phyloP scores from a whole-genome alignment of 108 stramenopile genomes.

The Cyclotella atomus region DNA sequence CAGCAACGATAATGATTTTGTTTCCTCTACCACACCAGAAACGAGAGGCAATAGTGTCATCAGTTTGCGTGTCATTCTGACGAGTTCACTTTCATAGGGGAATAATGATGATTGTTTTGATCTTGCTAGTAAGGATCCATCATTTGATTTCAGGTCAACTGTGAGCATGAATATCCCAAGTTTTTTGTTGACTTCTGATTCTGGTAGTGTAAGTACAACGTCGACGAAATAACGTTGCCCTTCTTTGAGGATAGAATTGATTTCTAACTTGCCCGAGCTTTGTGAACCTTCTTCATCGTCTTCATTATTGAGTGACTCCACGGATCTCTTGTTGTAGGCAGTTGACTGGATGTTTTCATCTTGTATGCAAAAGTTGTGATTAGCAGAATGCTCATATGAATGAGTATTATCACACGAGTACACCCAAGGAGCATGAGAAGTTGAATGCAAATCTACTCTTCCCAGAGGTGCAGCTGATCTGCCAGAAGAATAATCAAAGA shows the following conservation, averaged over 20 bases:
- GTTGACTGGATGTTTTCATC: not conserved
- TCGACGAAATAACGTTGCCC: constrained; percentile 69
- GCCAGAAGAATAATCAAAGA: constrained; percentile 48
- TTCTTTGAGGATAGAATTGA: constrained; percentile 41
- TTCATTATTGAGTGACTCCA: not conserved
- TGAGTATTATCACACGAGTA: constrained; percentile 21
- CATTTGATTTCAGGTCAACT: constrained; percentile 51
- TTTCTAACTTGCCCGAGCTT: not conserved
- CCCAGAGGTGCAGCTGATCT: constrained; percentile 21
- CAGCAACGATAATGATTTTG: constrained; percentile 57
- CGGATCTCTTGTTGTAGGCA: not conserved
- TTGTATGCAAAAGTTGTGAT: constrained; percentile 17
- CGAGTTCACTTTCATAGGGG: constrained; percentile 73
- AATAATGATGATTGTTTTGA: constrained; percentile 69
- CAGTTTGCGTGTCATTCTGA: constrained; percentile 61
- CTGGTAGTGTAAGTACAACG: constrained; percentile 65
- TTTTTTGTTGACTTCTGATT: constrained; percentile 62
- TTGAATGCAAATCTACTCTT: constrained; percentile 36
- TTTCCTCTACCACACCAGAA: constrained; percentile 71
- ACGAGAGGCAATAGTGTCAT: constrained; percentile 59
- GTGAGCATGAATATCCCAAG: constrained; percentile 71
- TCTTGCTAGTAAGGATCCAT: constrained; percentile 58
- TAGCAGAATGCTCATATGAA: not conserved
- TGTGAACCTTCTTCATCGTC: no score
- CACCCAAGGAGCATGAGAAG: constrained; percentile 32